Base-by-base conservation (phyloP, 352 stramenopile species). In the Globisporangium okanoganense region DNA sequence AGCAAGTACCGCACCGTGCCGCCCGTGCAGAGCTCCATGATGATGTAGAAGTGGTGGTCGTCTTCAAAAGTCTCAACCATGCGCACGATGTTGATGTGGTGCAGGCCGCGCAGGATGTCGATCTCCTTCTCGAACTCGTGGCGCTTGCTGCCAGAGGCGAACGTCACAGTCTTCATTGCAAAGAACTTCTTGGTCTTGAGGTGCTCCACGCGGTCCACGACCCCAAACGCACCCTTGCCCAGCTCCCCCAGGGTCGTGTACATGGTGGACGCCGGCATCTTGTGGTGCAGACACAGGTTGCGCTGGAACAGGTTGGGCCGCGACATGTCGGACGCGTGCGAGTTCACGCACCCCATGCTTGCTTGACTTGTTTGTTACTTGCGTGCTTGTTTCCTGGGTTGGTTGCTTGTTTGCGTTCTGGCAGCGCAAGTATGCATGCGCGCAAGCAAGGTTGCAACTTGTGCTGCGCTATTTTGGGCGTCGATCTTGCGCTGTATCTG, bases 41-140 rank as follows among this genome's bases (percentile, higher is more conserved):
- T 89, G 65, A 94, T 92, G 61, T 87, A 88, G 61, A 94, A 92
- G 56, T 91, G 80, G 50, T 87, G 69, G 33, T 73, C 63, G 36
- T 88, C 79, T 63, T 94, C 82, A 38, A 79, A 94, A 1, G 84
- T 94, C 58, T 94, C 84, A 6, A 92, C 48, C 75, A 94, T 88
- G 18, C 76, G 75, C 58, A 94, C 84, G 41, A 94, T 92, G 54
- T 86, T 90, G 20, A 82, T 80, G 56, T 94, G 84, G 58, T 94
- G 84, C 49, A 94, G 53, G 1, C 85, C 84, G 18, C 82, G 70
- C 24, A 90, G 55, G 31, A 94, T 83, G 56, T 88, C 73, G 49
- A 92, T 94, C 64, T 94, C 84, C 31, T 79, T 85, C 57, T 88
- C 79, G 53, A 93, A 88, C 53, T 88, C 84, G 56, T 73, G 70